A percentile compares a stretch with the other conserved stretches of the same genome.
phyloP scores from a whole-genome alignment of 306 rosid genomes.

The Quercus mongolica region DNA sequence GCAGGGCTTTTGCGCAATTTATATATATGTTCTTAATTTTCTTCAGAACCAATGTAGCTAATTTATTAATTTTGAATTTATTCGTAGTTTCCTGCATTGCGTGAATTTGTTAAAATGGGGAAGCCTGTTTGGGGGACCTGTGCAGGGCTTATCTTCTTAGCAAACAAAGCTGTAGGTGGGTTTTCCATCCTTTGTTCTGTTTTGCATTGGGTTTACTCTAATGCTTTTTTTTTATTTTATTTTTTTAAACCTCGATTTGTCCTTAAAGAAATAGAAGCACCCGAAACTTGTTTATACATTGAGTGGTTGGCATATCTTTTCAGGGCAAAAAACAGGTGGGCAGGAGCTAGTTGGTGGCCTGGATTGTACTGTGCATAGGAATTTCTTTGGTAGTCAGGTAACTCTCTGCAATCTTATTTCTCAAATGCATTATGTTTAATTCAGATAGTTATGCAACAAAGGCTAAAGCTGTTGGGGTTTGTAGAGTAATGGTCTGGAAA shows the following conservation, averaged over 20 bases:
- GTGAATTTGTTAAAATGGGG: slow-evolving; percentile 86
- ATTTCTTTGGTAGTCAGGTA: slow-evolving; percentile 98
- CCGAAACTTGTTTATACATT: neutral
- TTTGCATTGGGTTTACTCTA: neutral
- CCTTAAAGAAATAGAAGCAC: neutral
- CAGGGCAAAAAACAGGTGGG: slow-evolving; percentile 95
- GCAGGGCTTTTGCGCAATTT: neutral
- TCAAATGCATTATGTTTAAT: neutral
- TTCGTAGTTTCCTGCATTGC: slow-evolving; percentile 78
- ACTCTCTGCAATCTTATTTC: slow-evolving; percentile 9
- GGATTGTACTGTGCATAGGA: slow-evolving; percentile 90
- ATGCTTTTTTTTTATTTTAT: neutral
- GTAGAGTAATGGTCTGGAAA: neutral
- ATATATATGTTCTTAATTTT: neutral
- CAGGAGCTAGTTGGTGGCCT: slow-evolving; percentile 91
- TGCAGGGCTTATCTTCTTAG: slow-evolving; percentile 97
- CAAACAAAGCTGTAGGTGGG: slow-evolving; percentile 75
- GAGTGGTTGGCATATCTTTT: slow-evolving; percentile 26
- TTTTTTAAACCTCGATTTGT: neutral
- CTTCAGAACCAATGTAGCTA: neutral
- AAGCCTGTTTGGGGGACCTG: slow-evolving; percentile 99
- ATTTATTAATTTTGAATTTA: neutral
- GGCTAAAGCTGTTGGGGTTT: neutral
- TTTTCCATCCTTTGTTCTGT: slow-evolving; percentile 16
- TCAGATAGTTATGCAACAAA: neutral